Evolutionary conservation across 75 land plant species (phyloP).

Genomic region (Pinus albicaulis): DNA sequence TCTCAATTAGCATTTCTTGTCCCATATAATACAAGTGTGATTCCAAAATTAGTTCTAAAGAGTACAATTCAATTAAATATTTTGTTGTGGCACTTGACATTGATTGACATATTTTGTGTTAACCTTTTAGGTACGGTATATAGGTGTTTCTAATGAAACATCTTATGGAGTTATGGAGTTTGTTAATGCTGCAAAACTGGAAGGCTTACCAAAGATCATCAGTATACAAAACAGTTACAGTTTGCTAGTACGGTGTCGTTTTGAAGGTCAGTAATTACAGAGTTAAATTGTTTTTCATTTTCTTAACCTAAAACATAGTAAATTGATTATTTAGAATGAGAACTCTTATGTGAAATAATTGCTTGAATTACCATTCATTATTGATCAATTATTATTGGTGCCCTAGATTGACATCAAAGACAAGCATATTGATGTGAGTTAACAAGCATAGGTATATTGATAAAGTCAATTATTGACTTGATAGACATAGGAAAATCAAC

Average conservation of each 20-base stretch:
- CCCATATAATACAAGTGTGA: neutral
- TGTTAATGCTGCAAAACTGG: constrained; percentile 75
- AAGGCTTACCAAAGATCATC: constrained; percentile 91
- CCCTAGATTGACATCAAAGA: neutral
- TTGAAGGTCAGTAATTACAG: constrained; percentile 62
- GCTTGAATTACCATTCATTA: neutral
- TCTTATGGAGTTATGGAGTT: constrained; percentile 98
- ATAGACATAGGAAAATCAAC: too few relatives aligned
- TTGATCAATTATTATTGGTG: neutral
- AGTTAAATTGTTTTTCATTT: neutral
- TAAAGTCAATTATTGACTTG: too few relatives aligned
- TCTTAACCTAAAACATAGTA: neutral
- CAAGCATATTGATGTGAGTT: too few relatives aligned
- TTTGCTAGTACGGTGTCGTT: constrained; percentile 63
- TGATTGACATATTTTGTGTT: neutral
- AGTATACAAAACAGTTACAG: constrained; percentile 97
- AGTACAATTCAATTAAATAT: neutral
- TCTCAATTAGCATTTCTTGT: neutral
- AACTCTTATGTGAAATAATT: neutral
- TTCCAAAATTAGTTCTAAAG: neutral
- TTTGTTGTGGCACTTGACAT: neutral
- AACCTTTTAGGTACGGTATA: constrained; percentile 70
- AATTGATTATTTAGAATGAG: neutral
- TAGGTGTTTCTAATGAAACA: constrained; percentile 98
- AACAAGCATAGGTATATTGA: too few relatives aligned